These are phyloP conservation scores for Solanum virginianum DNA, from an alignment of 257 asterid genomes.

Conservation along the genomic window DNA sequence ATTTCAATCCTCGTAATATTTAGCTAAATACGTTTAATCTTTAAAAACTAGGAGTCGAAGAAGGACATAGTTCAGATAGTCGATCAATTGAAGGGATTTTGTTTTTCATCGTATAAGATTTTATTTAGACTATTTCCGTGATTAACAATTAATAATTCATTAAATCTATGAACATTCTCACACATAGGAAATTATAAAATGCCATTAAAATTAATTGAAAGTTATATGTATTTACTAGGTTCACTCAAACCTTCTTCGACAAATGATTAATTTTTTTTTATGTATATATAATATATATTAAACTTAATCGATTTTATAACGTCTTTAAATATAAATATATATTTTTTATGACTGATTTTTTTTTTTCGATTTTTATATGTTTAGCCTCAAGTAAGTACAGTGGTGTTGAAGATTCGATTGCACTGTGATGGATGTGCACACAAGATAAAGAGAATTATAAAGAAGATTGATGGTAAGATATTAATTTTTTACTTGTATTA, in stretches of 20 bases:
- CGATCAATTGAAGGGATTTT: too few relatives aligned
- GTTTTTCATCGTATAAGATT: too few relatives aligned
- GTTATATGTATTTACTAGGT: not conserved
- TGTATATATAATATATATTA: too few relatives aligned
- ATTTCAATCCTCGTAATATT: not conserved
- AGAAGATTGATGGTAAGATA: constrained; percentile 54
- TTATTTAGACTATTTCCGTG: too few relatives aligned
- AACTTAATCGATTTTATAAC: too few relatives aligned
- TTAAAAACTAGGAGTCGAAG: too few relatives aligned
- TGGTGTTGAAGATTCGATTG: constrained; percentile 55
- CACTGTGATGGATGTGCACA: constrained; percentile 91
- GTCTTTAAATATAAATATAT: too few relatives aligned
- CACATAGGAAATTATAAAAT: not conserved
- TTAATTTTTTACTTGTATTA: not conserved
- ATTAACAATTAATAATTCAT: not conserved
- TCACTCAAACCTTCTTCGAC: too few relatives aligned
- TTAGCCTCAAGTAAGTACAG: constrained; percentile 44
- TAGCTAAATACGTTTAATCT: too few relatives aligned
- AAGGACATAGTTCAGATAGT: too few relatives aligned
- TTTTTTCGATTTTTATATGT: not conserved
- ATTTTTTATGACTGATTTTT: not conserved
- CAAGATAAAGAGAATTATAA: constrained; percentile 58
- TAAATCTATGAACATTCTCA: not conserved
- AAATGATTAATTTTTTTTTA: too few relatives aligned
- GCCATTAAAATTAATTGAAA: too few relatives aligned